A percentile compares a stretch with the other conserved stretches of the same genome.
Conservation (phyloP, 441 rosid species). For the Gossypium aridum region DNA sequence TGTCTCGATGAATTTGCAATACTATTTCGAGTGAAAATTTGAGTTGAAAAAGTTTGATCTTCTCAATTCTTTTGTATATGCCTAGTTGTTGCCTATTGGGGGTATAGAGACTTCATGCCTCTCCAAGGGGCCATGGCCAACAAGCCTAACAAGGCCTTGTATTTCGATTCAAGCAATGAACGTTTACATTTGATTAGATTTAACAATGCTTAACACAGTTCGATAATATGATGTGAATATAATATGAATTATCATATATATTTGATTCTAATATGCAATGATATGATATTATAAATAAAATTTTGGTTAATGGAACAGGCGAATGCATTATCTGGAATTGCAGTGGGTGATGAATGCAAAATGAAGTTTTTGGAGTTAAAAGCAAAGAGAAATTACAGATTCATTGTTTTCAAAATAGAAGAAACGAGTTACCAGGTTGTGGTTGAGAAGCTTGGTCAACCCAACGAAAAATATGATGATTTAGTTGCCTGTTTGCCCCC, state of each 20-base stretch:
- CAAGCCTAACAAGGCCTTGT: too few species aligned
- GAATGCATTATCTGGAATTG: constrained; percentile 48
- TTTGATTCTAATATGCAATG: not conserved
- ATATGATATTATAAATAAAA: not conserved
- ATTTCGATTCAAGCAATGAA: too few species aligned
- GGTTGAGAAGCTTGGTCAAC: constrained; percentile 39
- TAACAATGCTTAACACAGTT: too few species aligned
- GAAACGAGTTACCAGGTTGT: constrained; percentile 36
- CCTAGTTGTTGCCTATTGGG: too few species aligned
- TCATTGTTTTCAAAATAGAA: constrained; percentile 50
- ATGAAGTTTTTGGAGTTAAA: constrained; percentile 44
- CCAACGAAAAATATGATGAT: constrained; percentile 31
- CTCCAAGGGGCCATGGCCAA: too few species aligned
- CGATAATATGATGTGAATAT: too few species aligned
- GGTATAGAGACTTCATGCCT: too few species aligned
- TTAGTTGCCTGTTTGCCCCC: constrained; percentile 38
- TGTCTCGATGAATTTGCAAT: not conserved
- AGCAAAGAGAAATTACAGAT: constrained; percentile 47
- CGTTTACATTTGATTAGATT: too few species aligned
- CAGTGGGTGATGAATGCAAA: constrained; percentile 47
- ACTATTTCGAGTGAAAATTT: not conserved
- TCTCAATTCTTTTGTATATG: too few species aligned
- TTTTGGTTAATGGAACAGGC: constrained; percentile 21
- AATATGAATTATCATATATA: not conserved
- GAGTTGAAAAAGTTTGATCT: too few species aligned